phyloP scores from a whole-genome alignment of 306 rosid genomes.

The Castanea crenata region DNA sequence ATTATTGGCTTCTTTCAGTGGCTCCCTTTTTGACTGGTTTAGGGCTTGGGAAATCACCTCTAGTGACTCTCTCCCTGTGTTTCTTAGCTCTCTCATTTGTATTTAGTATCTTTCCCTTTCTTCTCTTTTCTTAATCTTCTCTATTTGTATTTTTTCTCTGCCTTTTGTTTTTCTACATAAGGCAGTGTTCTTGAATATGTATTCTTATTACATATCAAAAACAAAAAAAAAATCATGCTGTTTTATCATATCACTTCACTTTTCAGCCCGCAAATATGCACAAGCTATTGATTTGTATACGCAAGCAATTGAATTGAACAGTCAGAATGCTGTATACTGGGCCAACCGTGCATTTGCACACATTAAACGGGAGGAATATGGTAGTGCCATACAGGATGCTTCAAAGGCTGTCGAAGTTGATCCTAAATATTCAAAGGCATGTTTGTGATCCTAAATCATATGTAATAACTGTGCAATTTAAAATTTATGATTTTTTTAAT shows the following conservation, averaged over 20 bases:
- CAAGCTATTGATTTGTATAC: constrained; percentile 87
- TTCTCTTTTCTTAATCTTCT: no score
- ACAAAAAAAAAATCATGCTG: not conserved
- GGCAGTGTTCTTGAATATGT: no score
- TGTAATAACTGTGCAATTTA: constrained; percentile 8
- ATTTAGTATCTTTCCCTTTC: no score
- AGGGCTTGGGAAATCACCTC: no score
- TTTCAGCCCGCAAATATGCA: constrained; percentile 79
- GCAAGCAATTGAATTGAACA: constrained; percentile 73
- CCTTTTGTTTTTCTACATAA: no score
- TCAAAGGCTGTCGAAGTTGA: constrained; percentile 83
- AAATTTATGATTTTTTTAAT: constrained; percentile 26
- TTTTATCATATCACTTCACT: constrained; percentile 25
- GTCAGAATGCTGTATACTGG: constrained; percentile 85
- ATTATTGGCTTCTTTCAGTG: no score
- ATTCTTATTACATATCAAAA: no score
- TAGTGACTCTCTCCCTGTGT: no score
- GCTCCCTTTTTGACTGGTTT: no score
- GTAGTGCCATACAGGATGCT: constrained; percentile 96
- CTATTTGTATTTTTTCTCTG: no score
- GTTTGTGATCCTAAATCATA: constrained; percentile 19
- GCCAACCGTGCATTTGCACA: constrained; percentile 97
- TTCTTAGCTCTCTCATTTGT: no score
- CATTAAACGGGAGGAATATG: constrained; percentile 91
- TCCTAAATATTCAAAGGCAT: constrained; percentile 90